Evolutionary conservation across 2,329 filamentous ascomycete genomes (phyloP).

Genomic region (Arthrobotrys musiformis): DNA sequence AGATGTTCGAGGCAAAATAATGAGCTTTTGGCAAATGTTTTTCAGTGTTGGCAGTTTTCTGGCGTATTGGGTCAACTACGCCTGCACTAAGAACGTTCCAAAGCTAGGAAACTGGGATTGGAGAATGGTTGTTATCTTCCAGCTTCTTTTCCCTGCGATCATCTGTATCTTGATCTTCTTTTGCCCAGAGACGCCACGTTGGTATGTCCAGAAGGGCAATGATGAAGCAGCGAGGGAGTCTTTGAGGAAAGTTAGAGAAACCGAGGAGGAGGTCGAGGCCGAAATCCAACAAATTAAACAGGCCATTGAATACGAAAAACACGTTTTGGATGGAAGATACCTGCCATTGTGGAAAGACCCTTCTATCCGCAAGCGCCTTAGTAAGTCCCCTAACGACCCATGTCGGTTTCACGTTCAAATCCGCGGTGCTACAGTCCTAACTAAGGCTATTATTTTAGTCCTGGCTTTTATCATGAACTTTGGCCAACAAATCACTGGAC

Average conservation of each 20-base stretch:
- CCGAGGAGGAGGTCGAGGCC: constrained; percentile 74
- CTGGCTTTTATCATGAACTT: constrained; percentile 75
- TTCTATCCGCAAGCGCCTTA: constrained; percentile 74
- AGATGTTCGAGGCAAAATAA: constrained; percentile 74
- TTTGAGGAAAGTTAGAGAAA: constrained; percentile 71
- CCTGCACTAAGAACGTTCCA: constrained; percentile 68
- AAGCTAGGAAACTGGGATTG: constrained; percentile 74
- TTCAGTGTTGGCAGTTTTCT: constrained; percentile 75
- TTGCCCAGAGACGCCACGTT: constrained; percentile 75
- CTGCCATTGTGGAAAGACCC: constrained; percentile 78
- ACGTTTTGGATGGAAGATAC: constrained; percentile 70
- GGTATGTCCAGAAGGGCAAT: constrained; percentile 73
- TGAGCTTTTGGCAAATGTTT: constrained; percentile 77
- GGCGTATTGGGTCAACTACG: constrained; percentile 75
- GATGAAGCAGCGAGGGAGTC: constrained; percentile 70
- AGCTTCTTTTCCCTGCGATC: constrained; percentile 72
- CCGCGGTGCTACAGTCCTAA: background rate
- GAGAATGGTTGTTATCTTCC: constrained; percentile 78
- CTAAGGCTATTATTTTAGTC: too few relatives aligned
- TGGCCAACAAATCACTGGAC: constrained; percentile 77
- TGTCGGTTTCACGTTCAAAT: background rate
- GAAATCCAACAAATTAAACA: constrained; percentile 74
- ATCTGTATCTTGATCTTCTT: constrained; percentile 73
- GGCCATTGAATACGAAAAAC: constrained; percentile 77
- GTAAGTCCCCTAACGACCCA: constrained; percentile 30